phyloP scores from a whole-genome alignment of 177 flowering plant species.

The Vitis hybrid region DNA sequence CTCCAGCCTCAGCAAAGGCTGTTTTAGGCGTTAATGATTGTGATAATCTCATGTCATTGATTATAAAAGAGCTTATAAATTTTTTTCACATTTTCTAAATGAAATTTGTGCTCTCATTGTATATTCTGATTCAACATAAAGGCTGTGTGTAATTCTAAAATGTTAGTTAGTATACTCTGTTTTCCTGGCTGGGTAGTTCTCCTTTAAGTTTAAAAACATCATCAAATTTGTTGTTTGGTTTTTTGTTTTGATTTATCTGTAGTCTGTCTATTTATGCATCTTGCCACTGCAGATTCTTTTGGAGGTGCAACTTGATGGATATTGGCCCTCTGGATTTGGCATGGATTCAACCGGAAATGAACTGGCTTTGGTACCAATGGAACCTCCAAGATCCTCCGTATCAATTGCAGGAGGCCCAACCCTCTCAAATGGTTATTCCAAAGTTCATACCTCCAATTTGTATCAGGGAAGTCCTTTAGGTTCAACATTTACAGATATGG shows the following conservation, averaged over 20 bases:
- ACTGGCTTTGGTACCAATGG: constrained; percentile 76
- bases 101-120: too few relatives aligned
- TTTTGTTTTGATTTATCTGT: not conserved
- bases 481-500: constrained; percentile 40
- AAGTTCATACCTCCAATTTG: constrained; percentile 37
- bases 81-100: not conserved
- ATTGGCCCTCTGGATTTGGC: constrained; percentile 36
- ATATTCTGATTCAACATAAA: too few relatives aligned
- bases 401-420: constrained; percentile 83
- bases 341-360: constrained; percentile 76
- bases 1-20: not conserved
- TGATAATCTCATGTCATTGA: not conserved
- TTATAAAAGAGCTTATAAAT: not conserved
- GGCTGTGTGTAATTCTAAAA: too few relatives aligned
- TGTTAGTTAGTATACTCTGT: too few relatives aligned
- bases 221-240: not conserved
- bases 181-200: too few relatives aligned
- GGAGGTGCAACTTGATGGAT: constrained; percentile 55
- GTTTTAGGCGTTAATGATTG: not conserved
- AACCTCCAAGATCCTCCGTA: constrained; percentile 72
- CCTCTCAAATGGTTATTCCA: constrained; percentile 69
- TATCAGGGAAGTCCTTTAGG: constrained; percentile 37
- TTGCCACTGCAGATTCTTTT: constrained; percentile 69
- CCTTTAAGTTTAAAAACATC: not conserved
- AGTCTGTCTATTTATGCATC: constrained; percentile 3